Evolutionary conservation across 2,329 filamentous ascomycete species (phyloP).

Genomic region (Paradendryphiella salina): DNA sequence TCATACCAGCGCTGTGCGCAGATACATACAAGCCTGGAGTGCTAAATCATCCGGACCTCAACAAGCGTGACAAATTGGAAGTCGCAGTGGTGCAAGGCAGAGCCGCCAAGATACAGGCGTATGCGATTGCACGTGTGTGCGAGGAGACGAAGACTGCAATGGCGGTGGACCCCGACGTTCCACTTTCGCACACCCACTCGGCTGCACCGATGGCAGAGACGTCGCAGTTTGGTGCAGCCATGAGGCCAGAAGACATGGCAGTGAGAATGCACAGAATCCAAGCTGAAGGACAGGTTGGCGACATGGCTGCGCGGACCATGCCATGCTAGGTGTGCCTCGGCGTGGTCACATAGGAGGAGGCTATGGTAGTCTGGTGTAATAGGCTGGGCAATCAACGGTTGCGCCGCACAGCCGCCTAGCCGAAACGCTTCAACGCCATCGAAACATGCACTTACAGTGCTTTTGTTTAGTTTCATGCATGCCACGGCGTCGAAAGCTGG

Average conservation of each 20-base stretch:
- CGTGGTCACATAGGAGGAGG: neutral
- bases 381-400: neutral
- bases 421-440: conserved; percentile 1
- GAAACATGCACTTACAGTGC: neutral
- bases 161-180: conserved; percentile 19
- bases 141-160: conserved; percentile 36
- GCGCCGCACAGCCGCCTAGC: neutral
- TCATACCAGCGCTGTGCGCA: conserved; percentile 32
- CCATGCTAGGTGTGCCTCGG: neutral
- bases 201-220: neutral
- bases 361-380: neutral
- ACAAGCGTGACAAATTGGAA: conserved; percentile 34
- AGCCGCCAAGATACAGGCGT: conserved; percentile 30
- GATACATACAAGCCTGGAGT: conserved; percentile 40
- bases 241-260: conserved; percentile 11
- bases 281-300: neutral
- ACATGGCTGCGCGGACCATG: neutral
- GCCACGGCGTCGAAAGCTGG: neutral
- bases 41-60: conserved; percentile 39
- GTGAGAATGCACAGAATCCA: conserved; percentile 6
- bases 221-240: conserved; percentile 1
- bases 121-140: conserved; percentile 35
- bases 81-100: conserved; percentile 28
- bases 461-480: neutral
- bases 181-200: conserved; percentile 3